Evolutionary conservation across 1,139 yeast species (phyloP).

Genomic region (Pneumocystis sp.): DNA sequence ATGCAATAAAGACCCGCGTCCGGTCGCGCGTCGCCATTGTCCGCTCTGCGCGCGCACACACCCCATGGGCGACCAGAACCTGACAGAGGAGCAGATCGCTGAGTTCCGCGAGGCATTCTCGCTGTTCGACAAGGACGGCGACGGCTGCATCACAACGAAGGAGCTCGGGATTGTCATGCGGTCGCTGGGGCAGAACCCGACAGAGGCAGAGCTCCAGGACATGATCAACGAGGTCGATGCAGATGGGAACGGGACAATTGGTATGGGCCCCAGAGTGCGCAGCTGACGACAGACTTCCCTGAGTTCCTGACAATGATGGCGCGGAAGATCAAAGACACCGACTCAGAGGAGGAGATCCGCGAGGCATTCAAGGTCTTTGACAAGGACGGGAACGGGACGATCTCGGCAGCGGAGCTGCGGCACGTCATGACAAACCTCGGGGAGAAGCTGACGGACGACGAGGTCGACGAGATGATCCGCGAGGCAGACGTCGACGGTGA

Average conservation of each 20-base stretch:
- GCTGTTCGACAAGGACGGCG: conserved; percentile 87
- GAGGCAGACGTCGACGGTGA: conserved; percentile 49
- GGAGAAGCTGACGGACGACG: conserved; percentile 87
- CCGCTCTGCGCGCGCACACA: background rate
- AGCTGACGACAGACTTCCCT: conserved; percentile 9
- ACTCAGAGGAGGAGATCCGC: conserved; percentile 88
- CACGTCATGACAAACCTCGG: conserved; percentile 95
- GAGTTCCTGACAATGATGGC: conserved; percentile 72
- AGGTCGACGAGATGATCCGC: conserved; percentile 89
- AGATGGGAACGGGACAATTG: conserved; percentile 80
- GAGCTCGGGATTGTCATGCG: conserved; percentile 98
- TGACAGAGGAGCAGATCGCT: conserved; percentile 89
- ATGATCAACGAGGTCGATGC: conserved; percentile 94
- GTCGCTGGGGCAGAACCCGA: conserved; percentile 90
- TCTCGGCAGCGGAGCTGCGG: conserved; percentile 88
- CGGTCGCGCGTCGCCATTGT: conserved; percentile 24
- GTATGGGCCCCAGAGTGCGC: no score
- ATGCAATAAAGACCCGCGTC: conserved; percentile 31
- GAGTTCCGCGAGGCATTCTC: conserved; percentile 97
- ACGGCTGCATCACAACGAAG: conserved; percentile 82
- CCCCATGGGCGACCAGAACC: conserved; percentile 49
- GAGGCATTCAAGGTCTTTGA: conserved; percentile 88
- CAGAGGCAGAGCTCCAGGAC: conserved; percentile 88
- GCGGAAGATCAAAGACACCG: conserved; percentile 90
- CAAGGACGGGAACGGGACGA: conserved; percentile 91